A percentile compares a stretch with the other conserved stretches of the same genome.
Evolutionary conservation across 805 yeast species (phyloP).

Genomic region (Wickerhamomyces sydowiorum): DNA sequence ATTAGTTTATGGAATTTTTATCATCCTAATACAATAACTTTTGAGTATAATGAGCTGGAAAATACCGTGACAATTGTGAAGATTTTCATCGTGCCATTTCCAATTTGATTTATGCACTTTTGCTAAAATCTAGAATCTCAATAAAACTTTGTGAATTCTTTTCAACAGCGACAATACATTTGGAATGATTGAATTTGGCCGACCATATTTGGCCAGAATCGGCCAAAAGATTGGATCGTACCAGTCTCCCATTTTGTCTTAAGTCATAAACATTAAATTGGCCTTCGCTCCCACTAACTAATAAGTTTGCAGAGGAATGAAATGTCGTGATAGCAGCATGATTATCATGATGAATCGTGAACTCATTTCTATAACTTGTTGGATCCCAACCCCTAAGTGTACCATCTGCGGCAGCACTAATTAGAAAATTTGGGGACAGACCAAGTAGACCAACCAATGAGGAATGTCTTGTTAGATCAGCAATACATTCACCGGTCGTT

Average conservation of each 20-base stretch:
- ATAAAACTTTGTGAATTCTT: conserved; percentile 64
- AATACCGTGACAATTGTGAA: not conserved
- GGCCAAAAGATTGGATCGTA: conserved; percentile 61
- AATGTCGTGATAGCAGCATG: conserved; percentile 92
- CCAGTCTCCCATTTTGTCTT: conserved; percentile 59
- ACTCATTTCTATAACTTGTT: conserved; percentile 55
- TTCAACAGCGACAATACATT: conserved; percentile 91
- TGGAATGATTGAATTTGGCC: conserved; percentile 74
- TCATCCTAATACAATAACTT: too few species aligned
- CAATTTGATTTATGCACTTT: not conserved
- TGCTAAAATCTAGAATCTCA: conserved; percentile 79
- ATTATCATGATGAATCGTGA: conserved; percentile 66
- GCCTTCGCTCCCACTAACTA: conserved; percentile 85
- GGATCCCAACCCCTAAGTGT: conserved; percentile 94
- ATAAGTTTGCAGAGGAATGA: conserved; percentile 76
- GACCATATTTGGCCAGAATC: conserved; percentile 94
- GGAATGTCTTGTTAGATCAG: conserved; percentile 79
- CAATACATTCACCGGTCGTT: conserved; percentile 61
- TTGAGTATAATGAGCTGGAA: too few species aligned
- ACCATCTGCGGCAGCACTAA: conserved; percentile 95
- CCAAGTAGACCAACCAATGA: conserved; percentile 85
- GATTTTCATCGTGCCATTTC: not conserved
- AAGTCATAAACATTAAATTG: conserved; percentile 87
- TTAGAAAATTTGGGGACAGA: conserved; percentile 67
- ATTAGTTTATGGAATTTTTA: too few species aligned